Evolutionary conservation across 768 basidiomycete species (phyloP).

Genomic region (Vararia minispora): DNA sequence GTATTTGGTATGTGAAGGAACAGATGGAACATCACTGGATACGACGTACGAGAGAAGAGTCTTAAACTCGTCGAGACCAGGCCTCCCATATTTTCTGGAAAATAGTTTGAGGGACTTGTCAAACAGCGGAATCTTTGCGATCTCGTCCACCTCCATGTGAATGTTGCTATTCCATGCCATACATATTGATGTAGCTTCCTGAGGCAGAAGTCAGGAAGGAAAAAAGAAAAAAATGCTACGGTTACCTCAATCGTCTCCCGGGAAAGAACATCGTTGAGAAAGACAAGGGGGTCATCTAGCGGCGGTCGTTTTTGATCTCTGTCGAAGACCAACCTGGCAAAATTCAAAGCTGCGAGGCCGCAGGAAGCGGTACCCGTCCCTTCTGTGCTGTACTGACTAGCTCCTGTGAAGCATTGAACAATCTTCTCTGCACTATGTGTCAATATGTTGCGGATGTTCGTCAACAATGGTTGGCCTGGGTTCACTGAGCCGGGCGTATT

Average conservation of each 20-base stretch:
- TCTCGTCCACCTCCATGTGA: constrained; percentile 49
- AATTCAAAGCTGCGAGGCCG: constrained; percentile 58
- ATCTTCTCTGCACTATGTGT: constrained; percentile 22
- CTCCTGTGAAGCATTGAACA: constrained; percentile 36
- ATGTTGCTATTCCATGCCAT: constrained; percentile 38
- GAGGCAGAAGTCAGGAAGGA: not conserved
- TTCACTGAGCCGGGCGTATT: not conserved
- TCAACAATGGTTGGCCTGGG: not conserved
- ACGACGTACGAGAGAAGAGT: constrained; percentile 20
- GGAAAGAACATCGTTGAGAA: constrained; percentile 25
- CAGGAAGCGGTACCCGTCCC: constrained; percentile 42
- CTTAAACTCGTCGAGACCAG: constrained; percentile 28
- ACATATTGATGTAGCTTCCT: constrained; percentile 53
- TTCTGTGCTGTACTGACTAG: constrained; percentile 38
- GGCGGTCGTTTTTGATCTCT: constrained; percentile 23
- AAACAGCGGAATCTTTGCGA: constrained; percentile 39
- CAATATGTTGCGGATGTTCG: not conserved
- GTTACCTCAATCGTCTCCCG: constrained; percentile 28
- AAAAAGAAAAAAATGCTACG: not conserved
- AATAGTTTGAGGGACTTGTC: constrained; percentile 25
- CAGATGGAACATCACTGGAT: not conserved
- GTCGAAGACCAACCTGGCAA: constrained; percentile 38
- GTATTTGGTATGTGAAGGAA: not conserved
- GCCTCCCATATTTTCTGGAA: constrained; percentile 26
- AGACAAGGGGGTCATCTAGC: constrained; percentile 15